Evolutionary conservation across 2,329 filamentous ascomycete species (phyloP), one percentile per base, ranked within the genome.

Genomic region (Fusarium tuaranense): DNA sequence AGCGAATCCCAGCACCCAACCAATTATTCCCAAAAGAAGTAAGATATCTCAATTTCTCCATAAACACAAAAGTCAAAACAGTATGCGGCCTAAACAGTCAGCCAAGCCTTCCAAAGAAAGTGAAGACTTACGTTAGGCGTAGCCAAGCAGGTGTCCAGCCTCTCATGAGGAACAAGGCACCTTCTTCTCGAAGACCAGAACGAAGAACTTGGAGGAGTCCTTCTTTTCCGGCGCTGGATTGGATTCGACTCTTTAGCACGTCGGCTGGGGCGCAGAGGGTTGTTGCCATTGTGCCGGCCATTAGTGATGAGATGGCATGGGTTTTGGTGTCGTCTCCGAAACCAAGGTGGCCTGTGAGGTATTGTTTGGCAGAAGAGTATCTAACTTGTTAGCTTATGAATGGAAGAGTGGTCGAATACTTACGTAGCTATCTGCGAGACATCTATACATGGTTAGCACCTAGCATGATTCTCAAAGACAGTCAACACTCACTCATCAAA

Each of bases 101-200:
- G 70, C 27, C 12, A 46, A 0, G 22, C 60, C 18, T 65, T 2
- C 0, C 3, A 36, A 1, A 0, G 4, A 34, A 5, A 0, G 8
- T 1, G 2, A 3, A 5, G 25, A 80, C 82, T 68, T 65, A 85
- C 84, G 84, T 85, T 3, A 86, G 73, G 69, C 85, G 77, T 12
- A 86, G 59, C 85, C 85, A 86, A 0, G 85, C 85, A 1, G 85
- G 84, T 10, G 83, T 84, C 85, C 84, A 86, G 2, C 85, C 85
- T 64, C 84, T 85, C 84, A 86, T 86, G 4, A 86, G 79, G 61
- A 86, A 86, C 2, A 81, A 76, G 0, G 81, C 80, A 0, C 85
- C 85, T 72, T 86, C 84, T 14, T 83, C 81, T 5, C 78, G 76
- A 7, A 85, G 70, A 5, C 84, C 82, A 0, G 80, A 76, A 8